phyloP scores from a whole-genome alignment of 2,329 filamentous ascomycete species.

The Ceratocystis huliohia region DNA sequence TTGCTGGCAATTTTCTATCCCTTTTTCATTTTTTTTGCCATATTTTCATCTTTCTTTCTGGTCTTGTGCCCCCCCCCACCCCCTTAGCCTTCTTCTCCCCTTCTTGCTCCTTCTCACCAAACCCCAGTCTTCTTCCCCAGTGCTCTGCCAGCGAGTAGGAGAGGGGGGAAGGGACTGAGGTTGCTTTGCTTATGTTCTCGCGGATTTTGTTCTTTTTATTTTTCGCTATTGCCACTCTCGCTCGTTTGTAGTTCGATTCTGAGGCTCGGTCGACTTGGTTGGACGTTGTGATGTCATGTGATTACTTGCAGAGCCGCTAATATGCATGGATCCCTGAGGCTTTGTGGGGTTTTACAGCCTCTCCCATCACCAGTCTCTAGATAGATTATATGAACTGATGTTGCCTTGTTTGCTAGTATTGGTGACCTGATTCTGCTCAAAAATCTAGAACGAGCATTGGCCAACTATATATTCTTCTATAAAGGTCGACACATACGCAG shows the following conservation, averaged over 20 bases:
- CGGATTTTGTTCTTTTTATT: too few species aligned
- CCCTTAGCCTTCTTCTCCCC: not conserved
- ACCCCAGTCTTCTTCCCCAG: slow-evolving; percentile 6
- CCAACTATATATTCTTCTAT: slow-evolving; percentile 4
- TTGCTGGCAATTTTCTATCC: not conserved
- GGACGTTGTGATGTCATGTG: too few species aligned
- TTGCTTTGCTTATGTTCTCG: too few species aligned
- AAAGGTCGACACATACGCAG: not conserved
- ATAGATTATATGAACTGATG: not conserved
- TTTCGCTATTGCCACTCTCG: too few species aligned
- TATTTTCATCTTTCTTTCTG: not conserved
- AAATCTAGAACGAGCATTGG: not conserved
- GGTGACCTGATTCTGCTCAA: not conserved
- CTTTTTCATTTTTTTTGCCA: not conserved
- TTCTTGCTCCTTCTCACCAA: not conserved
- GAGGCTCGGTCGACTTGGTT: too few species aligned
- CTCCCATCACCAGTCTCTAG: not conserved
- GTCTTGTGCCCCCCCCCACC: not conserved
- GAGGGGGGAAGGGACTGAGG: not conserved
- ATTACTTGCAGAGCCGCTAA: too few species aligned
- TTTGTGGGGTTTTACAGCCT: not conserved
- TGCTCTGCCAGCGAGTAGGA: slow-evolving; percentile 3
- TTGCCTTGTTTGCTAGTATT: not conserved
- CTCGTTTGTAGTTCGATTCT: too few species aligned
- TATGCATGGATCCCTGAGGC: not conserved